Base-by-base conservation (phyloP, 768 basidiomycete species). In the Boletus tylopilopsis region DNA sequence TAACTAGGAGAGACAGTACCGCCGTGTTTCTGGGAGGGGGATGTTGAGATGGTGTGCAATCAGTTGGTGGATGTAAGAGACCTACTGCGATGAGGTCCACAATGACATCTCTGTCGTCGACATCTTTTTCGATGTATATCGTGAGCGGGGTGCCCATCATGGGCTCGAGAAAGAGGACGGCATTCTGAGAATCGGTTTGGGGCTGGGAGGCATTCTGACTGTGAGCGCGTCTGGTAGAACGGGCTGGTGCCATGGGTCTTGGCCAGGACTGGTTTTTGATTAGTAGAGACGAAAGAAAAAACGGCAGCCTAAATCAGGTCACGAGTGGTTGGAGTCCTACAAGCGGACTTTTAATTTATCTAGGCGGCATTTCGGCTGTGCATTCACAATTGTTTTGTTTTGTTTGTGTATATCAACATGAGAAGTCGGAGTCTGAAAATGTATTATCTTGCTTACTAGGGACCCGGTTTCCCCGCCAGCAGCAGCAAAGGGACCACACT, bases 181-280 rank as follows among this genome's bases (percentile, higher is more conserved):
- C 63, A 55, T 73, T 72, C 54, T 70, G 62, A 53, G 69, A 66
- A 58, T 67, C 72, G 38, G 70, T 63, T 22, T 66, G 0, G 0
- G 58, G 50, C 51, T 54, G 66, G 50, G 53, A 63, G 22, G 59
- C 58, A 45, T 66, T 46, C 61, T 53, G 65, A 52, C 45, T 54
- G 52, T 76, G 75, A 64, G 68, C 64, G 68, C 77, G 81, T 65
- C 78, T 72, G 54, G 76, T 73, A 67, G 80, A 72, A 70, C 82
- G 83, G 65, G 78, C 79, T 73, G 85, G 85, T 87, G 85, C 85
- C 85, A 87, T 87, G 85, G 85, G 85, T 86, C 85, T 75, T 56
- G 58, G 60, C 63, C 67, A 53, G 62, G 59, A 64, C 61, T 54
- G 50, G 51, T 58, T 50, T n/a, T 60, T 59, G 51, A 63, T 61